Evolutionary conservation across 805 yeast species (phyloP), one percentile per base, ranked within the genome.

Genomic region (Candida ovalis): DNA sequence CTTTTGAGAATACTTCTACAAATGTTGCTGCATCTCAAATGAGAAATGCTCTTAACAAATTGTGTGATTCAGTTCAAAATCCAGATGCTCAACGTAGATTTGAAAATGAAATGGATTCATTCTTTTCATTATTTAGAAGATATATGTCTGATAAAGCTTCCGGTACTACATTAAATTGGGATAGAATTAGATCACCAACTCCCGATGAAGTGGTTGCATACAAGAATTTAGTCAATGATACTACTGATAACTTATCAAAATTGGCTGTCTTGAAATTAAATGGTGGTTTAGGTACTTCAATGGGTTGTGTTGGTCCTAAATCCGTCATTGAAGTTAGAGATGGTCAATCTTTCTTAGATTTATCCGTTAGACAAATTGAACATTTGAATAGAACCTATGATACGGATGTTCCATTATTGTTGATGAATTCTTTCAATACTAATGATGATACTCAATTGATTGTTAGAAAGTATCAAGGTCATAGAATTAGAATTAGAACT

Each of bases 291-390:
- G 99, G 99, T 66, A 94, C 99, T 19, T 92, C 98, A 9, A 94
- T 94, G 99, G 99, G 99, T 49, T 94, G 99, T 75, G 97, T 94
- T 53, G 99, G 99, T 50, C 99, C 99, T 55, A 91, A 91, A 72
- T 88, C 96, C 24, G 96, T 94, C 57, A 94, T 94, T 66, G 99
- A 94, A 75, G 99, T 94, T 43, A 87, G 99, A 71, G 99, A 94
- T 61, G 98, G 98, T 52, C 95, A 94, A 78, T 87, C 97, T 38
- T 94, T 94, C 70, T 78, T 94, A 67, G 99, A 94, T 69, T 80
- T 94, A 59, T 78, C 96, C 42, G 99, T 94, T 40, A 87, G 99
- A 69, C 99, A 94, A 75, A 92, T 94, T 61, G 97, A 91, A 74
- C 87, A 89, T 69, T 79, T 94, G 67, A 94, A 94, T 77, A 81